Base-by-base conservation (phyloP, 441 rosid genomes). In the Jatropha multifida region DNA sequence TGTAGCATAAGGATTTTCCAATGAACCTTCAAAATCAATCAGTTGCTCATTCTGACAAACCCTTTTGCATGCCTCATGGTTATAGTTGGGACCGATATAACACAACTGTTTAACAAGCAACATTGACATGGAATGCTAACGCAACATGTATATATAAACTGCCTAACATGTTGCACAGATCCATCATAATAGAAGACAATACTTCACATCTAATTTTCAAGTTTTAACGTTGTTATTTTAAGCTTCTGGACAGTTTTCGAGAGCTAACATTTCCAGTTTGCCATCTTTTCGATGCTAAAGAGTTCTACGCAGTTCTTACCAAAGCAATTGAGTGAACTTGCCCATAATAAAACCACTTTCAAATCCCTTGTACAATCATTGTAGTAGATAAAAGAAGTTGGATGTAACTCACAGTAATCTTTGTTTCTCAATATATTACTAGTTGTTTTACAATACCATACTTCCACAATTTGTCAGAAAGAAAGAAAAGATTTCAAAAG, bases 1-100 rank as follows among this genome's bases (percentile, higher is more conserved):
- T 56, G 42, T n/a, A 75, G 62, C 52, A 75, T 60, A 61, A 65
- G 26, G 54, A 66, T 55, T 20, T 62, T 51, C 18, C 23, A 32
- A 17, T 49, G 20, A 68, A 48, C 26, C 27, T 27, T 54, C 44
- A 18, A 65, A 27, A n/a, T 7, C 27, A 52, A 72, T 41, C 42
- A 49, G 65, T 51, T 4, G 51, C 52, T 7, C n/a, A 58, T 64
- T 44, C 23, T 27, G 11, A 5, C 20, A 54, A 12, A n/a, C 32
- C 48, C 46, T 66, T 23, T 46, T 13, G 46, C 72, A 44, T 56
- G 46, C 54, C 46, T 14, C 32, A 23, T 40, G 42, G 67, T 65
- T 49, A 20, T 40, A 27, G 8, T 55, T 38, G 61, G 42, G 27
- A 54, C 18, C 61, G 46, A 42, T 20, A 54, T 63, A 56, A 60